Evolutionary conservation across 75 land plant species (phyloP).

Genomic region (Cryptomeria japonica): DNA sequence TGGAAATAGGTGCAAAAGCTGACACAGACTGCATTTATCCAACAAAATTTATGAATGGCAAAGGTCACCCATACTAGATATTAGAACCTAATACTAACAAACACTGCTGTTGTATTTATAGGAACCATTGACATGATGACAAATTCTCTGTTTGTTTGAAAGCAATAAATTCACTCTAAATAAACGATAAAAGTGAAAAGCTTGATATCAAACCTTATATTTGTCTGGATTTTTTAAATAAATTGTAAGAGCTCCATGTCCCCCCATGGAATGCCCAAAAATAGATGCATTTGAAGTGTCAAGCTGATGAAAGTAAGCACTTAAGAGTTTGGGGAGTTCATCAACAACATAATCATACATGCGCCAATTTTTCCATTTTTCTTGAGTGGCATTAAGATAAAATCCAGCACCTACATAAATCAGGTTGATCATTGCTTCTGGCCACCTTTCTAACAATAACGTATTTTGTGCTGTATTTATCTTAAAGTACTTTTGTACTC

Average conservation of each 20-base stretch:
- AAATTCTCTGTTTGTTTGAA: background rate
- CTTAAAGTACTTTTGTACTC: too few species aligned
- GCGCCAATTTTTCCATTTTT: constrained; percentile 98
- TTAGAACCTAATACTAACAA: background rate
- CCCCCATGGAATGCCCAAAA: constrained; percentile 98
- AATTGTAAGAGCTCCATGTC: constrained; percentile 94
- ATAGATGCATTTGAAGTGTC: constrained; percentile 84
- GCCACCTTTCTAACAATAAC: background rate
- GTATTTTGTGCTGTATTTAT: background rate
- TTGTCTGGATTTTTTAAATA: constrained; percentile 84
- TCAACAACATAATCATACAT: constrained; percentile 98
- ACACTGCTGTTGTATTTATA: background rate
- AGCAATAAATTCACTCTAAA: constrained; percentile 3
- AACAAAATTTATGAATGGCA: constrained; percentile 12
- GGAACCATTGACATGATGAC: background rate
- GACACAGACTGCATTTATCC: constrained; percentile 76
- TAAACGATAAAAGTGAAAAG: background rate
- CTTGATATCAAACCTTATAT: constrained; percentile 60
- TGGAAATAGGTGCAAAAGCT: constrained; percentile 92
- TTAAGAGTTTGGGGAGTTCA: constrained; percentile 76
- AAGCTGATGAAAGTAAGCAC: constrained; percentile 69
- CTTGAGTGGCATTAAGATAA: constrained; percentile 95
- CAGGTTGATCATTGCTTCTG: constrained; percentile 1
- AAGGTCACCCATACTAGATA: background rate
- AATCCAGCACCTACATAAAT: constrained; percentile 87